Evolutionary conservation across 106 monocot genomes (phyloP).

Genomic region (Narthecium ossifragum): DNA sequence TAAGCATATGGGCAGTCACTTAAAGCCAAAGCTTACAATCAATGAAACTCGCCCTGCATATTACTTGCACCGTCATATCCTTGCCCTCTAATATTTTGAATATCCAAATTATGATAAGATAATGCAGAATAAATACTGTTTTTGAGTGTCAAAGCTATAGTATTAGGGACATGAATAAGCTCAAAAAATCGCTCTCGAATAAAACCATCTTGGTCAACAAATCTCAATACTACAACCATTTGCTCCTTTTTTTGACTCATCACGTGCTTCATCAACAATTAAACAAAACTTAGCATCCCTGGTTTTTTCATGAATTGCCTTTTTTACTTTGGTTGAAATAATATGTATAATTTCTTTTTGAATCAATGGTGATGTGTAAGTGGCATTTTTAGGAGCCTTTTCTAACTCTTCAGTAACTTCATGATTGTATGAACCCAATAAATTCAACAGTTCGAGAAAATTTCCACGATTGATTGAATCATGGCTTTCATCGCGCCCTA

Average conservation of each 20-base stretch:
- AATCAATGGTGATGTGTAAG: neutral
- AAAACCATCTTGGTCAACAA: constrained; percentile 5
- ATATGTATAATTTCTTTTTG: constrained; percentile 9
- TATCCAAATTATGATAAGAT: neutral
- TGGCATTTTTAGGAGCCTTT: neutral
- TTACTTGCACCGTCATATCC: constrained; percentile 2
- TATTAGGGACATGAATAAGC: neutral
- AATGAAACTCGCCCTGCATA: neutral
- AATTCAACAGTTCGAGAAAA: constrained; percentile 2
- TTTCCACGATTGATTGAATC: neutral
- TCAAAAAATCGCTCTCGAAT: neutral
- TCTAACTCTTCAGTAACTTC: neutral
- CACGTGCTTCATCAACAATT: constrained; percentile 3
- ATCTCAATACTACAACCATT: constrained; percentile 7
- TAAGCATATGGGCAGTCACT: constrained; percentile 1
- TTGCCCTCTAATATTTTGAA: constrained; percentile 1
- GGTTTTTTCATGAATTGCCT: neutral
- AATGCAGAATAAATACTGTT: neutral
- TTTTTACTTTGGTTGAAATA: constrained; percentile 2
- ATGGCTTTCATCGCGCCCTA: neutral
- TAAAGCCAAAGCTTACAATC: too few relatives aligned
- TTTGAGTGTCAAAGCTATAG: neutral
- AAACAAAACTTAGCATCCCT: constrained; percentile 2
- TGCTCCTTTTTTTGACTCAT: constrained; percentile 3
- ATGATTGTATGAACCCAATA: neutral